Conservation (phyloP, 352 stramenopile genomes). For the Phytophthora sp. region DNA sequence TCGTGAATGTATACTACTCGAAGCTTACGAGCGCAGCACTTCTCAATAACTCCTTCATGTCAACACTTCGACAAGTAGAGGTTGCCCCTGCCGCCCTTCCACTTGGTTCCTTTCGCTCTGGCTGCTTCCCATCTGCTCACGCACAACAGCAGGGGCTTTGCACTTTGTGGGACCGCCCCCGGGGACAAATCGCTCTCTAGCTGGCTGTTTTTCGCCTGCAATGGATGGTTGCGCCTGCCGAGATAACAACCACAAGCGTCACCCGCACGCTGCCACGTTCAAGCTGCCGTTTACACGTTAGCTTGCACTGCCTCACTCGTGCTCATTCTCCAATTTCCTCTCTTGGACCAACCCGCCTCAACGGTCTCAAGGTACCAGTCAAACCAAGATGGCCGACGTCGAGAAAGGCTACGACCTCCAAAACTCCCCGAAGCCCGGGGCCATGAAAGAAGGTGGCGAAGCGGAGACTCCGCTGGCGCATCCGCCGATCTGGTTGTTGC, state of each 20-base stretch:
- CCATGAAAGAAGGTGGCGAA: conserved; percentile 3
- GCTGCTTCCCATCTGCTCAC: conserved; percentile 6
- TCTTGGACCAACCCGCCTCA: conserved; percentile 2
- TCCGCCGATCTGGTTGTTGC: conserved; percentile 49
- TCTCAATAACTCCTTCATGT: too few relatives aligned
- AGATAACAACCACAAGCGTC: conserved; percentile 7
- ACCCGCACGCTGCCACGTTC: too few relatives aligned
- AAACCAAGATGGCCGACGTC: conserved; percentile 22
- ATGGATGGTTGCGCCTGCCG: background rate
- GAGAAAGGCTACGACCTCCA: conserved; percentile 40
- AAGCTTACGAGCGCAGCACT: too few relatives aligned
- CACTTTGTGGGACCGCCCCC: conserved; percentile 6
- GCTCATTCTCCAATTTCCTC: conserved; percentile 36
- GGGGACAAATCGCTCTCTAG: background rate
- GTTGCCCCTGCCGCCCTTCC: background rate
- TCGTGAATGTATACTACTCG: too few relatives aligned
- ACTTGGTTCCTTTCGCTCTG: background rate
- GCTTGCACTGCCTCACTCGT: background rate
- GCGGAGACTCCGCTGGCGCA: conserved; percentile 21
- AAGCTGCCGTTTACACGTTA: too few relatives aligned
- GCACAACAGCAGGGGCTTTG: conserved; percentile 18
- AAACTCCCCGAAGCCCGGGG: conserved; percentile 26
- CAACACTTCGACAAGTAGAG: background rate
- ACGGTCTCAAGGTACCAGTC: conserved; percentile 7
- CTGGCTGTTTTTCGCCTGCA: conserved; percentile 17